Percentiles rank a stretch among this genome's conserved stretches.
phyloP scores from a whole-genome alignment of 1,139 yeast species.

The Geotrichum histeridarum region DNA sequence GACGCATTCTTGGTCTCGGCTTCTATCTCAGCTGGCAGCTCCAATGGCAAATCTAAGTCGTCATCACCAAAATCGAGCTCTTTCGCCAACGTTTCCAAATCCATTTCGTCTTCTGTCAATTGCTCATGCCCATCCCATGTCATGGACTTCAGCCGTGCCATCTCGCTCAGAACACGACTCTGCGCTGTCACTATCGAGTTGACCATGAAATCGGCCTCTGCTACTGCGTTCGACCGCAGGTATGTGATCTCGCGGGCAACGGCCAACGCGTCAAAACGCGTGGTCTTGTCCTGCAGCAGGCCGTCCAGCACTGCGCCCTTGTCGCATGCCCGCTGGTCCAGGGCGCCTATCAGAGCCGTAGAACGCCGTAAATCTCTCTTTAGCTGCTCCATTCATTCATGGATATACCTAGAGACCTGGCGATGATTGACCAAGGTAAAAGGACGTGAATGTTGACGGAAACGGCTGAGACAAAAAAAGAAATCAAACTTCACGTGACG shows the following conservation, averaged over 20 bases:
- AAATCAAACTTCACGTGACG: not conserved
- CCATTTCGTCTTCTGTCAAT: not conserved
- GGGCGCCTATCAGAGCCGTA: slow-evolving; percentile 1
- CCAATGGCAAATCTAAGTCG: not conserved
- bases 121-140: not conserved
- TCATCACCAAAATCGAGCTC: not conserved
- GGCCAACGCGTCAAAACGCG: slow-evolving; percentile 1
- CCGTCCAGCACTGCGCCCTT: not conserved
- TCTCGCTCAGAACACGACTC: not conserved
- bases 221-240: slow-evolving; percentile 2
- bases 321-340: slow-evolving; percentile 4
- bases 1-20: not conserved
- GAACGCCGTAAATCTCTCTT: slow-evolving; percentile 7
- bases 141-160: not conserved
- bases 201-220: slow-evolving; percentile 2
- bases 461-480: too few species aligned
- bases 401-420: not conserved
- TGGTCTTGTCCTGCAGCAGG: not conserved
- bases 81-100: not conserved
- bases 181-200: not conserved
- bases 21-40: not conserved
- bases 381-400: slow-evolving; percentile 9
- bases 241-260: slow-evolving; percentile 1
- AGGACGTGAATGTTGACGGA: too few species aligned
- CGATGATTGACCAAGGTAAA: not conserved